Evolutionary conservation across 148 eudicot species (phyloP).

Genomic region (Polygonum aviculare): DNA sequence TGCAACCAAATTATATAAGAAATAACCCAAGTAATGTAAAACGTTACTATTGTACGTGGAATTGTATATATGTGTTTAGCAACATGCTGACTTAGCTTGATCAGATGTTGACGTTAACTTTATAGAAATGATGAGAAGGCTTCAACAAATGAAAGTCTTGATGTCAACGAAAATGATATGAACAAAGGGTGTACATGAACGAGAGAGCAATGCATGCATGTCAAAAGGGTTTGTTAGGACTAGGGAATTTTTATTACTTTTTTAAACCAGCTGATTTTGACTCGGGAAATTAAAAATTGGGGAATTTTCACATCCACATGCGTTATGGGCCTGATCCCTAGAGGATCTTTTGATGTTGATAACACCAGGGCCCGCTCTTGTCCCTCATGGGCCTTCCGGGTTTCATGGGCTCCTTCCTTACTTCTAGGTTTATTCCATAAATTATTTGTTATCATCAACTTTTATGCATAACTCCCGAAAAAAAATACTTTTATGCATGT

Average conservation of each 20-base stretch:
- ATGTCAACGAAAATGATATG: slow-evolving; percentile 7
- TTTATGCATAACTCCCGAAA: background rate
- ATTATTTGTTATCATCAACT: background rate
- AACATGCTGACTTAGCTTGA: background rate
- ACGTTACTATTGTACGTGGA: background rate
- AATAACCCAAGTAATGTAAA: too few relatives aligned
- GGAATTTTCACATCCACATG: background rate
- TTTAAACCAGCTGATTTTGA: background rate
- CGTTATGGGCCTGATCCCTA: slow-evolving; percentile 5
- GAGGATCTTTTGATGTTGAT: slow-evolving; percentile 13
- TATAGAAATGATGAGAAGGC: background rate
- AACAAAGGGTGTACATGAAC: background rate
- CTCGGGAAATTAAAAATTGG: background rate
- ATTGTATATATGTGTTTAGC: background rate
- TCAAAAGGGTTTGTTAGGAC: slow-evolving; percentile 3
- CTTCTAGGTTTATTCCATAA: background rate
- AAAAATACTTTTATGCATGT: background rate
- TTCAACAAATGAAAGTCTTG: background rate
- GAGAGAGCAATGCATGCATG: background rate
- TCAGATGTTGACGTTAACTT: background rate
- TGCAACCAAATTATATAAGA: slow-evolving; percentile 15
- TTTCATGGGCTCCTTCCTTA: background rate
- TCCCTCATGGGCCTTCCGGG: slow-evolving; percentile 6
- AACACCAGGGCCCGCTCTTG: background rate
- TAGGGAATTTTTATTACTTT: background rate